These are phyloP conservation scores for Fusarium sp. DNA, from an alignment of 2,329 filamentous ascomycete species.

Conservation along the genomic window DNA sequence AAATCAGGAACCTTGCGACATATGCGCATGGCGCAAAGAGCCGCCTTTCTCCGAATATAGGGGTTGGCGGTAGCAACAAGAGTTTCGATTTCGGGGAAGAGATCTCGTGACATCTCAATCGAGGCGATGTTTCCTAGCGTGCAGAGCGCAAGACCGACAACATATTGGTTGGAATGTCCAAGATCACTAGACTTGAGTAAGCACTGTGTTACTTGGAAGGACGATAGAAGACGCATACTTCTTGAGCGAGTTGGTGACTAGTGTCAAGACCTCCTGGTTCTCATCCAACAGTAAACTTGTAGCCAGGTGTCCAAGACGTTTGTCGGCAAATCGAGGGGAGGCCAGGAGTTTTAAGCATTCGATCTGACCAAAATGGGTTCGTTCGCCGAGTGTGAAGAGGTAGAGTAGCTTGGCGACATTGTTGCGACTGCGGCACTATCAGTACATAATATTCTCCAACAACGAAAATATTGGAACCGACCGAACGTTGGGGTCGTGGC, in stretches of 20 bases:
- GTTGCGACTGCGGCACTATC: conserved; percentile 75
- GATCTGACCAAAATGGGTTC: conserved; percentile 98
- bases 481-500: conserved; percentile 90
- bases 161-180: conserved; percentile 97
- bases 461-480: conserved; percentile 57
- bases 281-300: conserved; percentile 97
- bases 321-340: conserved; percentile 97
- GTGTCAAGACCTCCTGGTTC: conserved; percentile 96
- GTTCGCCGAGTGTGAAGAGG: conserved; percentile 95
- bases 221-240: conserved; percentile 70
- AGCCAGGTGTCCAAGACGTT: conserved; percentile 92
- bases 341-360: conserved; percentile 98
- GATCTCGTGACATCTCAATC: conserved; percentile 96
- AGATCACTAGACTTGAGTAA: conserved; percentile 74
- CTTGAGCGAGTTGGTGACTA: conserved; percentile 97
- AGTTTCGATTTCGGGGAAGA: conserved; percentile 95
- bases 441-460: conserved; percentile 3
- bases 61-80: conserved; percentile 93
- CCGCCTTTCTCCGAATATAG: conserved; percentile 97
- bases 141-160: conserved; percentile 94
- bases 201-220: conserved; percentile 9
- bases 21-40: conserved; percentile 98
- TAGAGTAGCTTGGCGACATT: conserved; percentile 99
- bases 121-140: conserved; percentile 98
- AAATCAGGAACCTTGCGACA: conserved; percentile 97